A percentile compares a stretch with the other conserved stretches of the same genome.
Conservation (phyloP, 495 filamentous ascomycete genomes). For the Amphirosellinia nigrospora region DNA sequence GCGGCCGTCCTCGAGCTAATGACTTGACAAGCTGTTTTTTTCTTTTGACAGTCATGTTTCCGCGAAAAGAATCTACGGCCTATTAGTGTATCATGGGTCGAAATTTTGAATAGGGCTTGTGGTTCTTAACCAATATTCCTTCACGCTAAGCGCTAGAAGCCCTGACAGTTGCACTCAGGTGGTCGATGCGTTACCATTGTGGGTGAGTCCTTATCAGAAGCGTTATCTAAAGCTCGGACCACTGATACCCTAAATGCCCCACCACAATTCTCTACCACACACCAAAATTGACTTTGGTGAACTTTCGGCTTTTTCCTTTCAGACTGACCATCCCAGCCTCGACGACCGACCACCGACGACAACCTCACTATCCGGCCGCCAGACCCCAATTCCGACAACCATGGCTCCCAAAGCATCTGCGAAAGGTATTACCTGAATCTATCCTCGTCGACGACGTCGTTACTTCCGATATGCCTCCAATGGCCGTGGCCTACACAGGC, state of each 20-base stretch:
- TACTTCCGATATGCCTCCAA: conserved; percentile 26
- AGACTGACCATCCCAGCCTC: conserved; percentile 25
- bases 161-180: neutral
- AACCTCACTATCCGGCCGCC: conserved; percentile 29
- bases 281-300: conserved; percentile 22
- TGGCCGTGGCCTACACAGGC: conserved; percentile 35
- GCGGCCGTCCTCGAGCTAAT: conserved; percentile 75
- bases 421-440: conserved; percentile 66
- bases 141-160: neutral
- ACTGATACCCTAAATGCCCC: conserved; percentile 17
- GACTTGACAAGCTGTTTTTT: conserved; percentile 50
- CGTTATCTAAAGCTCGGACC: conserved; percentile 23
- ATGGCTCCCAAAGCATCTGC: conserved; percentile 73
- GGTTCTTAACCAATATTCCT: neutral
- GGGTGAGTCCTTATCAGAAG: conserved; percentile 11
- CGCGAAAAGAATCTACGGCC: conserved; percentile 26
- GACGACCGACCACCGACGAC: conserved; percentile 26
- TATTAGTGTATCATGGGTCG: neutral
- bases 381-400: conserved; percentile 53
- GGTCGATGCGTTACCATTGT: neutral
- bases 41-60: conserved; percentile 39
- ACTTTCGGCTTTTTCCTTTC: conserved; percentile 9
- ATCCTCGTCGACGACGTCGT: conserved; percentile 32
- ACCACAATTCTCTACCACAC: conserved; percentile 24
- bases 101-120: neutral